Evolutionary conservation across 805 yeast genomes (phyloP).

Genomic region (Metschnikowia amazonensis): DNA sequence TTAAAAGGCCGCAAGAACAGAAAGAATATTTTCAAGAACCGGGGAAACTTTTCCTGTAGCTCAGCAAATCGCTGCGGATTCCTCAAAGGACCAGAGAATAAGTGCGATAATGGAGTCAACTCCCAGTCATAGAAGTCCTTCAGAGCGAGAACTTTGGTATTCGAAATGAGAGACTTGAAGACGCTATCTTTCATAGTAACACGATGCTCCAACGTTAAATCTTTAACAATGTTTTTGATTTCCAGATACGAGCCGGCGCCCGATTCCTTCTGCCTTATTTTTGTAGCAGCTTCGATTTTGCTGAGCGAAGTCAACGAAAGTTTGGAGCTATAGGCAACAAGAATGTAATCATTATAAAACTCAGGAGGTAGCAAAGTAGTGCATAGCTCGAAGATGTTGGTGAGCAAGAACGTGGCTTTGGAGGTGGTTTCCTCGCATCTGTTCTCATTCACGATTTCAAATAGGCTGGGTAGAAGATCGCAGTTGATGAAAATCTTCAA

Average conservation of each 20-base stretch:
- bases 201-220: constrained; percentile 21
- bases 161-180: constrained; percentile 60
- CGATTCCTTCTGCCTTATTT: constrained; percentile 3
- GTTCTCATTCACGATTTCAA: constrained; percentile 38
- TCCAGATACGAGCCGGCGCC: constrained; percentile 4
- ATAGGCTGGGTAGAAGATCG: constrained; percentile 48
- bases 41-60: constrained; percentile 64
- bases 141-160: constrained; percentile 69
- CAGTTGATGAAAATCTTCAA: constrained; percentile 52
- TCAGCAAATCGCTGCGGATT: constrained; percentile 75
- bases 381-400: constrained; percentile 57
- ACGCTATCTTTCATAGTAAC: constrained; percentile 54
- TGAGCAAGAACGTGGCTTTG: constrained; percentile 61
- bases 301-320: constrained; percentile 13
- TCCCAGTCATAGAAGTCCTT: constrained; percentile 85
- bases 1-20: constrained; percentile 92
- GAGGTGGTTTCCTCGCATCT: constrained; percentile 44
- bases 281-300: constrained; percentile 16
- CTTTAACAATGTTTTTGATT: constrained; percentile 22
- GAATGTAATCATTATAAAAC: constrained; percentile 22
- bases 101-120: constrained; percentile 67
- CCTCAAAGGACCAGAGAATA: constrained; percentile 81
- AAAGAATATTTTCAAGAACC: constrained; percentile 76
- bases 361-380: constrained; percentile 52
- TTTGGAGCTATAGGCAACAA: constrained; percentile 8